Base-by-base conservation (phyloP, 768 basidiomycete species). In the Strobilomyces confusus region DNA sequence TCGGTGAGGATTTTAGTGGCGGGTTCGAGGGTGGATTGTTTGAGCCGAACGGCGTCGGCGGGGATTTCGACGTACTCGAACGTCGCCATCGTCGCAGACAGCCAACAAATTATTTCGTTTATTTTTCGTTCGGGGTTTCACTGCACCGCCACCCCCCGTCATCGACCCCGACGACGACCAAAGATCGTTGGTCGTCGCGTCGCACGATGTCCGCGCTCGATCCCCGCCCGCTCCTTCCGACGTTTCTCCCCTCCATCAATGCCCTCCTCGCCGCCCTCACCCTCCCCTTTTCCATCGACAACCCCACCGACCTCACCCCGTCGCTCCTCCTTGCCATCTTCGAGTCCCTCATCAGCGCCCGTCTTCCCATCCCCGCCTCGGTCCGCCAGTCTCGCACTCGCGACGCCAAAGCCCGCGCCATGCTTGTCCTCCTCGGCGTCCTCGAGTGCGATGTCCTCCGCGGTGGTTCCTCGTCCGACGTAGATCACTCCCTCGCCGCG, bases 401-500 rank as follows among this genome's bases (percentile, higher is more conserved):
- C 52, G 51, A 57, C 1, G 72, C 74, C 9, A 82, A 82, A 59
- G 66, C 87, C 1, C 79, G 85, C 44, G 80, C 79, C 30, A 84
- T 86, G 75, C 88, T 90, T 60, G 74, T 90, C 4, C 86, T 92
- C 51, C 75, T 91, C 8, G 88, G 88, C 1, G 79, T 89, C 7
- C 74, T 91, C 7, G 84, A 87, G 55, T 77, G 73, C 29, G 87
- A 90, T 56, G 69, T 89, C 33, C 62, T 90, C 14, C 65, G 70
- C 38, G 67, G 69, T 47, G 82, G 87, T 50, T 77, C 87, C 9
- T 36, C 51, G 14, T 2, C 48, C 23, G 41, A 44, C 26, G 19
- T 29, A 12, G 58, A 59, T 0, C 41, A 44, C 49, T 59, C 58
- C 15, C 6, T 60, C 5, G 48, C 32, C 2, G 30, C 38, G 4